These are phyloP conservation scores for Petunia hybrid DNA, from an alignment of 305 asterid genomes.

Conservation along the genomic window DNA sequence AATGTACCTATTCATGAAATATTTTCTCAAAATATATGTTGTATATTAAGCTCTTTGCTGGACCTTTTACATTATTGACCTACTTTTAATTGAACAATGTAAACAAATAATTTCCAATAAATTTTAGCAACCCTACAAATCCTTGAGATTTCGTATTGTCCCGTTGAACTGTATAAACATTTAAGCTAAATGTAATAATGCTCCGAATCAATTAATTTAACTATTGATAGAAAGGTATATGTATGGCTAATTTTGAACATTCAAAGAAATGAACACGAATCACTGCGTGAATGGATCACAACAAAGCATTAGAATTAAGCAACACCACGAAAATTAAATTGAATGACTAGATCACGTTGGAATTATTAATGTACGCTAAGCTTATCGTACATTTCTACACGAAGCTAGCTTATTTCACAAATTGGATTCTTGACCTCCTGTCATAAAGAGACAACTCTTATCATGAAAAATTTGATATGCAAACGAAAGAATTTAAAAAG, in stretches of 20 bases:
- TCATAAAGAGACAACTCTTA: too few relatives aligned
- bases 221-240: neutral
- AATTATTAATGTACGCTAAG: too few relatives aligned
- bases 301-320: neutral
- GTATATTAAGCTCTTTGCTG: neutral
- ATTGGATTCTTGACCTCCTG: too few relatives aligned
- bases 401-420: too few relatives aligned
- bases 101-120: too few relatives aligned
- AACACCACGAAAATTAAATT: neutral
- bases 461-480: neutral
- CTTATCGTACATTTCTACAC: too few relatives aligned
- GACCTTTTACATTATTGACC: neutral
- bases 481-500: neutral
- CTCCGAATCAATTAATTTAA: neutral
- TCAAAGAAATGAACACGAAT: neutral
- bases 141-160: neutral
- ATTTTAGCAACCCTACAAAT: neutral
- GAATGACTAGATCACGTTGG: too few relatives aligned
- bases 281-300: too few relatives aligned
- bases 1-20: neutral
- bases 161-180: neutral
- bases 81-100: too few relatives aligned
- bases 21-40: neutral
- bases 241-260: neutral
- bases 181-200: neutral